Evolutionary conservation across 2,329 filamentous ascomycete genomes (phyloP).

Genomic region (Leptodontidium sp.): DNA sequence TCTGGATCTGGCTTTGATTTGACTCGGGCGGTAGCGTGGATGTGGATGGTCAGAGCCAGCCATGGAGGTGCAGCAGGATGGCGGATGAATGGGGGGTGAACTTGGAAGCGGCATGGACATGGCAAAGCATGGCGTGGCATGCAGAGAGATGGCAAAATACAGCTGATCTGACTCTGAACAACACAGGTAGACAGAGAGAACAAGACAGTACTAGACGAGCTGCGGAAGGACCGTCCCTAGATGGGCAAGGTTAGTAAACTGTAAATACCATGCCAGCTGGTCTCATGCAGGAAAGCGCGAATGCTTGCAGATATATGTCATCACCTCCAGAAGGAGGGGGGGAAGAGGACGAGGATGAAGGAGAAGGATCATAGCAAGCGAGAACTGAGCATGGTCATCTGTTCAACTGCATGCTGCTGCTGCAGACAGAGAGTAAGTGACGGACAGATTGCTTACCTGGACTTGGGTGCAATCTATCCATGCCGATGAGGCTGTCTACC

Average conservation of each 20-base stretch:
- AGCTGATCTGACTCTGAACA: neutral
- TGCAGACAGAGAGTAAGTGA: neutral
- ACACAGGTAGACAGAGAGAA: neutral
- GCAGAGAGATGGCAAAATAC: neutral
- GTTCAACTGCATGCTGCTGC: neutral
- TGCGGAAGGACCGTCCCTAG: slow-evolving; percentile 16
- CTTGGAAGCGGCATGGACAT: neutral
- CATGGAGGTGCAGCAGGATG: neutral
- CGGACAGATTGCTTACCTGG: neutral
- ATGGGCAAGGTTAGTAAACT: neutral
- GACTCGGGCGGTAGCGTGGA: slow-evolving; percentile 4
- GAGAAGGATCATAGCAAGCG: neutral
- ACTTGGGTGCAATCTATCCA: neutral
- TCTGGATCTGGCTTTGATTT: slow-evolving; percentile 11
- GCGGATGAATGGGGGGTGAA: neutral
- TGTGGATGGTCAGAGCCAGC: slow-evolving; percentile 5
- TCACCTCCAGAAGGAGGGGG: neutral
- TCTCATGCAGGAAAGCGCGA: slow-evolving; percentile 2
- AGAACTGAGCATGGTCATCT: neutral
- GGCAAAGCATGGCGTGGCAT: neutral
- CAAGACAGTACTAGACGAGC: neutral
- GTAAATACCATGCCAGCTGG: neutral
- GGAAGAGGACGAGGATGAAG: neutral
- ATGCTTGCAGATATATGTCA: slow-evolving; percentile 4
- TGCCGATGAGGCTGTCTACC: neutral